Conservation (phyloP, 768 basidiomycete genomes). For the Phlebiopsis flavidoalba region DNA sequence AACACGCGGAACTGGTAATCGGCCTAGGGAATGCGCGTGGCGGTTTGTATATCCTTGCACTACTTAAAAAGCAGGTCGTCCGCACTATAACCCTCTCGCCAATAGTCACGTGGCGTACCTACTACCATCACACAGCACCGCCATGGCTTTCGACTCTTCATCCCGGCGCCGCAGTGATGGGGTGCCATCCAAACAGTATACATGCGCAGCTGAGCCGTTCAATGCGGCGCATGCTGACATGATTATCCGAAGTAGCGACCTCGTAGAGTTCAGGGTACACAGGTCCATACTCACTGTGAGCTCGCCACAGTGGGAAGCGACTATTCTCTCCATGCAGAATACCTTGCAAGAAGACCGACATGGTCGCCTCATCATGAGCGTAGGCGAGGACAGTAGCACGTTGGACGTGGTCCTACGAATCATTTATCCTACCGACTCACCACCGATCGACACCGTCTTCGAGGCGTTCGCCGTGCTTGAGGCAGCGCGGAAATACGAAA, state of each 20-base stretch:
- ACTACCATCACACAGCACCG: not conserved
- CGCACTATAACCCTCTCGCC: not conserved
- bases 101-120: not conserved
- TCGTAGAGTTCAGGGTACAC: constrained; percentile 45
- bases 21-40: too few species aligned
- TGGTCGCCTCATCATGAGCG: constrained; percentile 8
- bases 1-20: too few species aligned
- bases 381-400: constrained; percentile 16
- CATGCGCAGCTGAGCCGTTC: constrained; percentile 26
- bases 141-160: not conserved
- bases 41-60: too few species aligned
- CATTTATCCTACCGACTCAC: constrained; percentile 16
- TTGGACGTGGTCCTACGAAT: constrained; percentile 17
- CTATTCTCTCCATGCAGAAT: not conserved
- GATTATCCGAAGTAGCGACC: constrained; percentile 37
- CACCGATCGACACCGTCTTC: constrained; percentile 5
- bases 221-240: constrained; percentile 39
- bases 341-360: not conserved
- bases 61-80: not conserved
- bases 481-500: constrained; percentile 21
- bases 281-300: constrained; percentile 51
- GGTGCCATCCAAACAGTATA: not conserved
- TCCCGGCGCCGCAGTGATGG: too few species aligned
- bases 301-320: constrained; percentile 25
- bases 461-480: constrained; percentile 14